These are phyloP conservation scores for Trichosporon inkin DNA, from an alignment of 1,284 basidiomycete species.

Conservation along the genomic window DNA sequence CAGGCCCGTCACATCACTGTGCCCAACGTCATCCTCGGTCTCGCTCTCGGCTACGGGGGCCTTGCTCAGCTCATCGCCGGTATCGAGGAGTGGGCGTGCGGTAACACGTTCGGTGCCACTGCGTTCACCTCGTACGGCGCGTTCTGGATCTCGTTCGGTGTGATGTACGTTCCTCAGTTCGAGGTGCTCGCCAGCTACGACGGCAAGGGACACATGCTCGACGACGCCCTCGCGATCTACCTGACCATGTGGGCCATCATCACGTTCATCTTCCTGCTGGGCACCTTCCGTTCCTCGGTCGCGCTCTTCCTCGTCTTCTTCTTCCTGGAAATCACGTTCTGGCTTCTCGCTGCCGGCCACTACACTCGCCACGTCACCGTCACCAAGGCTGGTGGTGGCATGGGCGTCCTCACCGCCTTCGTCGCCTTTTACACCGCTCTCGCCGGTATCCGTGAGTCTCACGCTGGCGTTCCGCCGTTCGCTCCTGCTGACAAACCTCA, in stretches of 20 bases:
- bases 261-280: constrained; percentile 66
- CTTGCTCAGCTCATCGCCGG: constrained; percentile 62
- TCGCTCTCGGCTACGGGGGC: constrained; percentile 78
- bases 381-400: constrained; percentile 65
- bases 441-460: constrained; percentile 48
- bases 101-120: constrained; percentile 59
- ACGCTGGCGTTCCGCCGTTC: neutral
- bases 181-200: constrained; percentile 54
- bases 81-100: constrained; percentile 65
- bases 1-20: constrained; percentile 47
- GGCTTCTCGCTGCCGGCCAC: constrained; percentile 48
- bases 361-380: constrained; percentile 33
- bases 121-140: constrained; percentile 78
- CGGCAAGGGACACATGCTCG: constrained; percentile 51
- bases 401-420: constrained; percentile 56
- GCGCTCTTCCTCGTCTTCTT: constrained; percentile 57
- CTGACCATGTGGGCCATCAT: constrained; percentile 44
- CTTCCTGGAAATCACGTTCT: constrained; percentile 60
- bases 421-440: constrained; percentile 51
- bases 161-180: constrained; percentile 47
- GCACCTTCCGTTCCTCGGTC: constrained; percentile 22
- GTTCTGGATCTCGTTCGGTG: constrained; percentile 54
- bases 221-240: constrained; percentile 51
- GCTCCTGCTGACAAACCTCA: neutral
- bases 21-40: constrained; percentile 75